Base-by-base conservation (phyloP, 140 eudicot genomes). In the Oenanthe javanica region DNA sequence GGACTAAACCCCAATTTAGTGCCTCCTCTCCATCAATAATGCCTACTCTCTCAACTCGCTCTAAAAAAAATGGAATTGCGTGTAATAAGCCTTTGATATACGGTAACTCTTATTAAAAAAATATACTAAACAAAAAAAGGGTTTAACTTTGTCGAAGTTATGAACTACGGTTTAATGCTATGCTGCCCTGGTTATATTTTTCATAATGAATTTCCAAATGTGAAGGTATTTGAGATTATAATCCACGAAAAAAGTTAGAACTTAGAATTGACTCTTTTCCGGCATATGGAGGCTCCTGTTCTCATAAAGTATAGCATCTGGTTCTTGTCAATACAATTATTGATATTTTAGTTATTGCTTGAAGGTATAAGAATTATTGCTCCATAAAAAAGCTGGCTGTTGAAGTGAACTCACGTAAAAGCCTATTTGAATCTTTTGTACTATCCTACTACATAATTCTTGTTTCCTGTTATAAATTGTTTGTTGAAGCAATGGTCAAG, bases 301-400 rank as follows among this genome's bases (percentile, higher is more conserved):
- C 80, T 81, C 80, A 16, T 82, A 78, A 80, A 81, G 78, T 19
- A 42, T 81, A 84, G 93, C 86, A 89, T 86, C 90, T 27, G 84
- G 90, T 89, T 87, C 93, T 83, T 87, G 86, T 89, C 54, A 72
- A 72, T 72, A 72, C 49, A 72, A 80, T 87, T 77, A 87, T 84
- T 86, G 85, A 74, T 75, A 45, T 80, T 69, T 77, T 27, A 13
- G 43, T n/a, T 79, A 79, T 77, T 85, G 81, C 85, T 73, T 85
- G 23, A 67, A 77, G 84, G 82, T 79, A 80, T 42, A 79, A 46
- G 76, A 73, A 12, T 54, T 76, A 63, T 82, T 82, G 83, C 81
- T 73, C 73, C 73, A 69, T 23, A 31, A 77, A 57, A 72, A 38
- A 18, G 73, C 43, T 78, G 23, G 77, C 80, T 78, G 72, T 83